Evolutionary conservation across 139 green algal species (phyloP).

Genomic region (Eudorina sp.): DNA sequence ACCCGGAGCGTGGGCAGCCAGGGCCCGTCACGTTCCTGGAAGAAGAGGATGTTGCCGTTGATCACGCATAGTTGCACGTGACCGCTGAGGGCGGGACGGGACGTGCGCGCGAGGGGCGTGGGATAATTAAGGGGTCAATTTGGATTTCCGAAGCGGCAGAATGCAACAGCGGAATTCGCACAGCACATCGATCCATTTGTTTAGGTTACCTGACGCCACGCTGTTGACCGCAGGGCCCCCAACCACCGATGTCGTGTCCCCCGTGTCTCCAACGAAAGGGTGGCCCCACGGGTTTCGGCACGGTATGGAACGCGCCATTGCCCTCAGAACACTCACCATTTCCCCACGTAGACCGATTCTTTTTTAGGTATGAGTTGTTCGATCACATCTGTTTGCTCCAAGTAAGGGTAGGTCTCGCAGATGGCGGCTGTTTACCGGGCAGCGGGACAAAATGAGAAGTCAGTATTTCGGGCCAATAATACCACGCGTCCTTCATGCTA

Average conservation of each 20-base stretch:
- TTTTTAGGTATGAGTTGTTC: slow-evolving; percentile 98
- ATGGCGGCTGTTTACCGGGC: slow-evolving; percentile 77
- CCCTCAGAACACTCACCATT: slow-evolving; percentile 76
- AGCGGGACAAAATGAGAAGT: slow-evolving; percentile 31
- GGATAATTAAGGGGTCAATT: not conserved
- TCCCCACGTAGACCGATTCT: slow-evolving; percentile 86
- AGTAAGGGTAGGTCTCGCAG: slow-evolving; percentile 87
- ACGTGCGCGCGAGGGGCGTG: no score
- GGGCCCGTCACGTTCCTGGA: slow-evolving; percentile 89
- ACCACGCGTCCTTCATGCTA: no score
- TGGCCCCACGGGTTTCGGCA: no score
- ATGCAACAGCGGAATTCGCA: no score
- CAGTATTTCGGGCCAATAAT: not conserved
- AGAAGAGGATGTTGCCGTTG: slow-evolving; percentile 91
- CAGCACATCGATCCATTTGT: no score
- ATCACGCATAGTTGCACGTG: slow-evolving; percentile 91
- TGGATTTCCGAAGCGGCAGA: not conserved
- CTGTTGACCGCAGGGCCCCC: no score
- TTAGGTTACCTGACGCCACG: no score
- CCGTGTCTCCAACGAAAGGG: no score
- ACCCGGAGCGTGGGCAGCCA: slow-evolving; percentile 96
- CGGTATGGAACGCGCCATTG: no score
- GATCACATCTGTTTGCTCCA: slow-evolving; percentile 86
- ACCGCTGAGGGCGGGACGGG: slow-evolving; percentile 70
- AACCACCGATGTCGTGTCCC: no score